A percentile compares a stretch with the other conserved stretches of the same genome.
phyloP scores from a whole-genome alignment of 2,329 filamentous ascomycete species.

The Phoma herbarum region DNA sequence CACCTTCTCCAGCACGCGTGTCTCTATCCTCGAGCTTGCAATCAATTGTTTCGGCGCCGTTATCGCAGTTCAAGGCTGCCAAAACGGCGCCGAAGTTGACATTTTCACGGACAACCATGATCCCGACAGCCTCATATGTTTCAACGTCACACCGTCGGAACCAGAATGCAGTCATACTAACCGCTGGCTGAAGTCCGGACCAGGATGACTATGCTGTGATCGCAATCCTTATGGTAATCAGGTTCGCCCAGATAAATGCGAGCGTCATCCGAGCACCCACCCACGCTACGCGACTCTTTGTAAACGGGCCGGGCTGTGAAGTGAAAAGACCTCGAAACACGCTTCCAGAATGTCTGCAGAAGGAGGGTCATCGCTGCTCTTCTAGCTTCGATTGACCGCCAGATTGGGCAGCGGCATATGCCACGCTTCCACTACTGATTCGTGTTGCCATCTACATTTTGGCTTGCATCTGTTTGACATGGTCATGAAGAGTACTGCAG shows the following conservation, averaged over 20 bases:
- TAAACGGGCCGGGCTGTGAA: conserved; percentile 28
- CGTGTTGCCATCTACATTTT: conserved; percentile 12
- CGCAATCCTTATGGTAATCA: conserved; percentile 29
- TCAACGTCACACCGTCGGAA: conserved; percentile 42
- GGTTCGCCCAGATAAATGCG: conserved; percentile 14
- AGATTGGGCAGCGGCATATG: conserved; percentile 11
- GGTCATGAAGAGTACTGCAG: conserved; percentile 81
- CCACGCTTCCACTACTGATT: conserved; percentile 15
- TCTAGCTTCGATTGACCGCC: conserved; percentile 18
- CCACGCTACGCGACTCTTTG: conserved; percentile 29
- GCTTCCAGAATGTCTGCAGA: conserved; percentile 31
- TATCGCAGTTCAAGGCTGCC: conserved; percentile 29
- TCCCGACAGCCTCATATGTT: conserved; percentile 37
- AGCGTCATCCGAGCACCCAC: conserved; percentile 23
- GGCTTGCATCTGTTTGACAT: conserved; percentile 8
- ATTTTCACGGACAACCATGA: conserved; percentile 26
- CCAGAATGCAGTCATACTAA: conserved; percentile 27
- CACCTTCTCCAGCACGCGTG: conserved; percentile 12
- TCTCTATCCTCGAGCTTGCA: conserved; percentile 23
- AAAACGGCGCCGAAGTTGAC: conserved; percentile 29
- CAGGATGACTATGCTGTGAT: conserved; percentile 27
- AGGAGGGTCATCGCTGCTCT: conserved; percentile 18
- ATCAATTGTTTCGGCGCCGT: conserved; percentile 34
- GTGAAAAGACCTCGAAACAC: conserved; percentile 23
- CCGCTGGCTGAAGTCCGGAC: conserved; percentile 27